Evolutionary conservation across 495 filamentous ascomycete genomes (phyloP), one percentile per base, ranked within the genome.

Genomic region (Evansstolkia leycettana): DNA sequence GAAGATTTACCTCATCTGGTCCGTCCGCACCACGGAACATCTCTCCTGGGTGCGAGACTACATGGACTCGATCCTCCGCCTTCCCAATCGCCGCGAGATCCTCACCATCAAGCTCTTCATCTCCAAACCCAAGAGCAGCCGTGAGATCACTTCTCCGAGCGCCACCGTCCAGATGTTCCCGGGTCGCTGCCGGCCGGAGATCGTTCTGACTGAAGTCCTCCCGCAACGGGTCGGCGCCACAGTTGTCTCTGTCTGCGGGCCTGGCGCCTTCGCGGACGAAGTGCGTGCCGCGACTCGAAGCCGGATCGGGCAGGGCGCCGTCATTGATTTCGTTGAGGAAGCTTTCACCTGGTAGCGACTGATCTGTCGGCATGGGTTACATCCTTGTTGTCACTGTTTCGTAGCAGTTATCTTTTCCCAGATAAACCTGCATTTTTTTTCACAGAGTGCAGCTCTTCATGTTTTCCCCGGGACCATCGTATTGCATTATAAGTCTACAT

Each of bases 1-100:
- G 28, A 77, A 80, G 40, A 69, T 95, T 41, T 67, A 90, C 10
- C 70, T 98, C 4, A 75, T 94, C 31, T 98, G 90, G 90, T 78
- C 80, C 30, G 83, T 98, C 35, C 84, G 89, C 44, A 82, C 69
- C 27, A 82, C 80, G 16, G 89, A 95, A 37, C 81, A 87, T 43
- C 71, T 98, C 17, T 77, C 87, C 50, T 98, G 90, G 90, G 84
- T 95, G 28, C 73, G 83, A 5, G 75, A 80, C 6, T 98, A 83
- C 84, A 98, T 98, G 90, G 89, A 93, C 41, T 69, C 83, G 50
- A 89, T 96, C 40, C 70, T 98, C 24, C 73, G 73, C 2, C 82
- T 95, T 67, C 82, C 86, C 7, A 71, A 69, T 31, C 76, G 90
- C 0, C 73, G 86, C 17, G 84, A 95, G 17, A 72, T 88, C 2